phyloP scores from a whole-genome alignment of 345 rosid species.

The Jatropha curcas region DNA sequence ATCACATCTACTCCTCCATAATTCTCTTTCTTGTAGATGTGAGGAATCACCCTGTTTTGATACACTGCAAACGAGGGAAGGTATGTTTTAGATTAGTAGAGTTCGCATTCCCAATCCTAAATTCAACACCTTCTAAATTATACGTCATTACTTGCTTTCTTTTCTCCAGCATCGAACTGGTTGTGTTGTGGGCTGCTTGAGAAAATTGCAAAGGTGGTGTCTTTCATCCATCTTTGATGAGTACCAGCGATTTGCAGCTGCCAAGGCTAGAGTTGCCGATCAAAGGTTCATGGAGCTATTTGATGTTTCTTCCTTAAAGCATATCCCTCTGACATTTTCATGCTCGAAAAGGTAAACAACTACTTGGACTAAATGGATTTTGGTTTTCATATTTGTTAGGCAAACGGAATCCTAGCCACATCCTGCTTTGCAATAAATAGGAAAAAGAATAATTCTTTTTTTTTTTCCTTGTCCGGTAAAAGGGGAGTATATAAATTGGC shows the following conservation, averaged over 20 bases:
- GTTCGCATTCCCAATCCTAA: slow-evolving; percentile 2
- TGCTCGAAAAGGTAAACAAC: slow-evolving; percentile 49
- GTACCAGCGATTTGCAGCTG: slow-evolving; percentile 87
- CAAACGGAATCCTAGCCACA: slow-evolving; percentile 26
- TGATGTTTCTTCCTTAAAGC: slow-evolving; percentile 70
- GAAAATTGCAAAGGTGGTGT: slow-evolving; percentile 90
- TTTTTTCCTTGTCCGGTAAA: slow-evolving; percentile 15
- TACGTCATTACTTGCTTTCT: background rate
- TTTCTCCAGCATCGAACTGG: slow-evolving; percentile 89
- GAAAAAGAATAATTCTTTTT: slow-evolving; percentile 38
- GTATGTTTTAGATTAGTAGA: slow-evolving; percentile 34
- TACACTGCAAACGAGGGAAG: slow-evolving; percentile 96
- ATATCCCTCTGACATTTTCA: slow-evolving; percentile 69
- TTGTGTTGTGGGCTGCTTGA: slow-evolving; percentile 88
- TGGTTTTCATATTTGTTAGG: slow-evolving; percentile 29
- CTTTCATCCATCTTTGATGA: slow-evolving; percentile 81
- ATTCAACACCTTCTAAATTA: background rate
- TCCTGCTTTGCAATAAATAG: slow-evolving; percentile 39
- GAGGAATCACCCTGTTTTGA: slow-evolving; percentile 84
- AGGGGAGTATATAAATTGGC: slow-evolving; percentile 3
- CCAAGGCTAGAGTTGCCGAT: slow-evolving; percentile 89
- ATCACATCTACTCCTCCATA: slow-evolving; percentile 5
- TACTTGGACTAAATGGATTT: slow-evolving; percentile 23
- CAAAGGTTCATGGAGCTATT: slow-evolving; percentile 92
- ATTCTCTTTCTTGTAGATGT: slow-evolving; percentile 49